phyloP scores from a whole-genome alignment of 805 yeast genomes.

The Wickerhamiella dianesei region DNA sequence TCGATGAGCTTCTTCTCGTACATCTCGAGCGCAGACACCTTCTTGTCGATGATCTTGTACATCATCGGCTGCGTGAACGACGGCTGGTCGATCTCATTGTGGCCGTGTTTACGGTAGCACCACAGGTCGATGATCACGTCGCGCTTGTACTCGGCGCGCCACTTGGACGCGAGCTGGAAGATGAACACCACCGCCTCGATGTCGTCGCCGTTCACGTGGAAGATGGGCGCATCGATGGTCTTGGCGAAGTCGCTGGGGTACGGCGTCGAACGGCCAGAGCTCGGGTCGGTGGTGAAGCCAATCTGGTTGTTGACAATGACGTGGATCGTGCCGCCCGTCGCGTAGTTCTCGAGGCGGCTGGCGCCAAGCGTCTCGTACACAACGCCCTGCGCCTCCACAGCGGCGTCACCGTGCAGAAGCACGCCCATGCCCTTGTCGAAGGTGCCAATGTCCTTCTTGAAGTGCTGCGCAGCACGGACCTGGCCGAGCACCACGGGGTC shows the following conservation, averaged over 20 bases:
- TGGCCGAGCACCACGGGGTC: constrained; percentile 98
- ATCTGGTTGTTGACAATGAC: constrained; percentile 95
- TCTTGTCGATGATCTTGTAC: constrained; percentile 83
- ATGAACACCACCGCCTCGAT: constrained; percentile 85
- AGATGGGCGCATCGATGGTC: constrained; percentile 92
- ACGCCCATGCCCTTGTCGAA: constrained; percentile 83
- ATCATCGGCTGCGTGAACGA: constrained; percentile 95
- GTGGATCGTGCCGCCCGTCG: constrained; percentile 98
- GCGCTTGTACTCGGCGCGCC: constrained; percentile 93
- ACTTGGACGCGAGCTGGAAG: constrained; percentile 94
- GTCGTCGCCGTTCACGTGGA: constrained; percentile 98
- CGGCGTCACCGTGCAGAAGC: constrained; percentile 97
- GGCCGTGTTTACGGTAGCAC: constrained; percentile 98
- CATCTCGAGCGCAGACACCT: constrained; percentile 76
- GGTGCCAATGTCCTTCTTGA: constrained; percentile 63
- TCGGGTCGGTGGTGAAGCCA: constrained; percentile 98
- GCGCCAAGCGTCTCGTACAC: constrained; percentile 98
- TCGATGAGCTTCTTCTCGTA: constrained; percentile 65
- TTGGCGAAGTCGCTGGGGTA: constrained; percentile 97
- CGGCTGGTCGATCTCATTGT: constrained; percentile 99
- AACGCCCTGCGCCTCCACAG: constrained; percentile 97
- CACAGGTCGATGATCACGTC: constrained; percentile 95
- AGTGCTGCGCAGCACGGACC: constrained; percentile 90
- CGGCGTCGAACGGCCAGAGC: constrained; percentile 93
- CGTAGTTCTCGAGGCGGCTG: constrained; percentile 79